Evolutionary conservation across 2,329 filamentous ascomycete species (phyloP).

Genomic region (Purpureocillium takamizusanense): DNA sequence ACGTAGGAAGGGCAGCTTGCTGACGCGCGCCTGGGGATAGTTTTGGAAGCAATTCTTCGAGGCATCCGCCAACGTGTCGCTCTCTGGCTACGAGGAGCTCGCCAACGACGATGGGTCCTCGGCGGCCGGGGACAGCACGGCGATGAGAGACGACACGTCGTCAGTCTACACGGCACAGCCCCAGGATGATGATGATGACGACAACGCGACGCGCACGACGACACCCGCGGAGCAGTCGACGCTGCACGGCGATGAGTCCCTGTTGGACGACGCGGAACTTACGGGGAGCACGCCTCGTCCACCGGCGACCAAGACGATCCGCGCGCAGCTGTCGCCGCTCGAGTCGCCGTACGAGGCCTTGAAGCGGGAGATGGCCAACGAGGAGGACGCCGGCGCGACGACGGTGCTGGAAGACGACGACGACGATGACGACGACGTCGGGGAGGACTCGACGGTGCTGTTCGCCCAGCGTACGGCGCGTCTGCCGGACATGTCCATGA

Average conservation of each 20-base stretch:
- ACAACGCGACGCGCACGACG: slow-evolving; percentile 25
- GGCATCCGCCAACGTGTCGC: slow-evolving; percentile 90
- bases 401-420: slow-evolving; percentile 27
- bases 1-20: slow-evolving; percentile 3
- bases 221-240: slow-evolving; percentile 22
- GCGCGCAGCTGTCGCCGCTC: slow-evolving; percentile 52
- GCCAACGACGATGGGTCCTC: slow-evolving; percentile 56
- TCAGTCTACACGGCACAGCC: slow-evolving; percentile 35
- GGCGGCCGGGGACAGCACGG: slow-evolving; percentile 40
- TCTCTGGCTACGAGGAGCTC: slow-evolving; percentile 87
- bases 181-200: slow-evolving; percentile 26
- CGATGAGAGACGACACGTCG: slow-evolving; percentile 47
- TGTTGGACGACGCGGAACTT: slow-evolving; percentile 55
- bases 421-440: slow-evolving; percentile 29
- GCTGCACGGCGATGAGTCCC: slow-evolving; percentile 48
- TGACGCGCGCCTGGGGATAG: slow-evolving; percentile 31
- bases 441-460: slow-evolving; percentile 36
- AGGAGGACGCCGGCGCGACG: slow-evolving; percentile 25
- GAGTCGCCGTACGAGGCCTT: slow-evolving; percentile 71
- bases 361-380: slow-evolving; percentile 53
- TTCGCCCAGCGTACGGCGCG: slow-evolving; percentile 44
- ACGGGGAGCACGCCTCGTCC: slow-evolving; percentile 60
- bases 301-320: slow-evolving; percentile 39
- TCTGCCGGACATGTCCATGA: slow-evolving; percentile 54
- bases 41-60: slow-evolving; percentile 99